Evolutionary conservation across 2,329 filamentous ascomycete genomes (phyloP), one percentile per base, ranked within the genome.

Genomic region (Hymenoscyphus albidus): DNA sequence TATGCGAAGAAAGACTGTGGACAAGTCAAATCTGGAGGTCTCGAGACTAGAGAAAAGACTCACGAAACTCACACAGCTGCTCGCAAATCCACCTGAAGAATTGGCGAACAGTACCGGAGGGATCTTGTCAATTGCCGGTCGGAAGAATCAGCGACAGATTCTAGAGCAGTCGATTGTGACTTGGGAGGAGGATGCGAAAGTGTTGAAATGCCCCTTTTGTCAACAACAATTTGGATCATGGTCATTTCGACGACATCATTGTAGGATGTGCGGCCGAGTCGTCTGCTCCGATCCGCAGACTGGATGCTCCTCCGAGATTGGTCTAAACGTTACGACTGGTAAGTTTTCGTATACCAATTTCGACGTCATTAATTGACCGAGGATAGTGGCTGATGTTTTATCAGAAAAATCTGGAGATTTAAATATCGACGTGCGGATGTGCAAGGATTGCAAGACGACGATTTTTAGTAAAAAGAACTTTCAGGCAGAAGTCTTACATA

Each of bases 161-260:
- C 80, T 98, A 4, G 95, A 99, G 75, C 95, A 99, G 74, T 93
- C 91, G 0, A 86, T 99, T 7, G 93, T 99, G 16, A 90, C 89
- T 0, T 99, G 95, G 95, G 91, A 99, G 76, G 93, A 98, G 61
- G 95, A 99, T 76, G 83, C 88, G 0, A 85, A 82, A 39, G 93
- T 99, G 5, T 68, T 82, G 1, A 88, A 88, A 68, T 99, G 95
- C 74, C 95, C 95, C 0, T 97, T 97, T 74, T 99, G 95, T 73
- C 91, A 96, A 74, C 95, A 99, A 73, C 92, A 97, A 64, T 99
- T 99, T 76, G 90, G 92, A 0, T 90, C 88, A 14, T 98, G 97
- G 84, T 91, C 92, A 1, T 96, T 98, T 73, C 86, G 95, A 72
- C 83, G 95, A 70, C 95, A 98, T 76, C 95, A 99, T 77, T 99